A percentile compares a stretch with the other conserved stretches of the same genome.
Evolutionary conservation across 371 early-diverging fungal species (phyloP).

Genomic region (Lichtheimia hyalospora): DNA sequence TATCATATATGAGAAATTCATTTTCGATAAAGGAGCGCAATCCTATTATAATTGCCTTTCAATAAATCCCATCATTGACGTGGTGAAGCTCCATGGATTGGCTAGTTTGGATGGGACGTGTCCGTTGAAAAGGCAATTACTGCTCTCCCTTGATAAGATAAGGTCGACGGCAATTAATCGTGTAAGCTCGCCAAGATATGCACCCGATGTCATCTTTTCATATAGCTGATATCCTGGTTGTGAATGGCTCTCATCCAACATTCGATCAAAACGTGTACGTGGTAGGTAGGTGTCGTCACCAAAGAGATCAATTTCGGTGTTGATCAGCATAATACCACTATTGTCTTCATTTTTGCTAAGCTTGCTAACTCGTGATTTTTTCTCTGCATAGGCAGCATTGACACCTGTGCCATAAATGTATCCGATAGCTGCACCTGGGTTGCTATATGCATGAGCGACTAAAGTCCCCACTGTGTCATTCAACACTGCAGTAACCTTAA

Average conservation of each 20-base stretch:
- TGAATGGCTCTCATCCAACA: conserved; percentile 70
- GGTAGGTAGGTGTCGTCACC: conserved; percentile 75
- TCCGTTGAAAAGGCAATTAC: conserved; percentile 60
- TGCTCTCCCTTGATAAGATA: conserved; percentile 43
- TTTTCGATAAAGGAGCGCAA: no score
- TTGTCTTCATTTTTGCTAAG: conserved; percentile 9
- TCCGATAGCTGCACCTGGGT: conserved; percentile 73
- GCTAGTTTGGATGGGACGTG: conserved; percentile 52
- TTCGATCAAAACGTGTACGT: conserved; percentile 77
- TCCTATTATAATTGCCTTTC: conserved; percentile 17
- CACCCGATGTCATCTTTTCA: conserved; percentile 93
- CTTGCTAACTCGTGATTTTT: conserved; percentile 18
- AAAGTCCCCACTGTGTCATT: conserved; percentile 94
- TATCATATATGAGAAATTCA: no score
- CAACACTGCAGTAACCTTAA: conserved; percentile 83
- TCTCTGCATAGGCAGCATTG: conserved; percentile 67
- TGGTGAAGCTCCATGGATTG: conserved; percentile 67
- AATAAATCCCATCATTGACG: conserved; percentile 63
- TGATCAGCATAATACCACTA: conserved; percentile 60
- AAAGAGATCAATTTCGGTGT: conserved; percentile 84
- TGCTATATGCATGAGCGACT: conserved; percentile 79
- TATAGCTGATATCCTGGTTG: conserved; percentile 81
- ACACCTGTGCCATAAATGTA: conserved; percentile 91
- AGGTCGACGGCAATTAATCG: conserved; percentile 75
- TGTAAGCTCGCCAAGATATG: conserved; percentile 89